phyloP scores from a whole-genome alignment of 371 early-diverging fungal species.

The Mucor saturninus region DNA sequence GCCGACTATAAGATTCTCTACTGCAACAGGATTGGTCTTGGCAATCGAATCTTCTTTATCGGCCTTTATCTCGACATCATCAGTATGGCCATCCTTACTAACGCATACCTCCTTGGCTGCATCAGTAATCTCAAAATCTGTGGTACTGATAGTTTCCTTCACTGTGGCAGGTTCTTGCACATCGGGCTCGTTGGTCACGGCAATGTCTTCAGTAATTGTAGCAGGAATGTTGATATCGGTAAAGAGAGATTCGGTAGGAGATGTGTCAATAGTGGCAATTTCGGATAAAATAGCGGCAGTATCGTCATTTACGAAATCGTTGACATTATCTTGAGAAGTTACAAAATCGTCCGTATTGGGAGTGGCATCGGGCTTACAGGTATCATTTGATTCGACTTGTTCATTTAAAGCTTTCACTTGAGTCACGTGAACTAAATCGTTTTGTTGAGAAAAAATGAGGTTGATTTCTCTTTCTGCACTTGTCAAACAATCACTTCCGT shows the following conservation, averaged over 20 bases:
- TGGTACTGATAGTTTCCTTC: not conserved
- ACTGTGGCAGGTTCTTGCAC: not conserved
- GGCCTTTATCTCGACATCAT: not conserved
- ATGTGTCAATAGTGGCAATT: not conserved
- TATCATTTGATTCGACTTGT: not conserved
- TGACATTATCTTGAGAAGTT: not conserved
- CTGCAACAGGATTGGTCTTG: not conserved
- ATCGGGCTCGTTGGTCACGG: not conserved
- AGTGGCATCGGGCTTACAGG: conserved; percentile 12
- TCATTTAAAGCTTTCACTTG: not conserved
- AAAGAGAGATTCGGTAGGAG: not conserved
- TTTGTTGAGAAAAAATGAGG: conserved; percentile 12
- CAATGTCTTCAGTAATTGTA: not conserved
- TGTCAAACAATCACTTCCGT: conserved; percentile 73
- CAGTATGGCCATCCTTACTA: not conserved
- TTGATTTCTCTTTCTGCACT: conserved; percentile 73
- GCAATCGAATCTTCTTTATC: not conserved
- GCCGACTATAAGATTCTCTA: not conserved
- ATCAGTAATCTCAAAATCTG: not conserved
- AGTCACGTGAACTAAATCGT: not conserved
- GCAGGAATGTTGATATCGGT: not conserved
- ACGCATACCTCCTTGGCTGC: not conserved
- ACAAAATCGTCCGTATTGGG: not conserved
- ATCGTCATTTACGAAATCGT: not conserved
- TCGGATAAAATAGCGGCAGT: no score